Percentiles rank a stretch among this genome's conserved stretches.
These are phyloP conservation scores for Ceratocystis huliohia DNA, from an alignment of 2,329 filamentous ascomycete species.

Conservation along the genomic window DNA sequence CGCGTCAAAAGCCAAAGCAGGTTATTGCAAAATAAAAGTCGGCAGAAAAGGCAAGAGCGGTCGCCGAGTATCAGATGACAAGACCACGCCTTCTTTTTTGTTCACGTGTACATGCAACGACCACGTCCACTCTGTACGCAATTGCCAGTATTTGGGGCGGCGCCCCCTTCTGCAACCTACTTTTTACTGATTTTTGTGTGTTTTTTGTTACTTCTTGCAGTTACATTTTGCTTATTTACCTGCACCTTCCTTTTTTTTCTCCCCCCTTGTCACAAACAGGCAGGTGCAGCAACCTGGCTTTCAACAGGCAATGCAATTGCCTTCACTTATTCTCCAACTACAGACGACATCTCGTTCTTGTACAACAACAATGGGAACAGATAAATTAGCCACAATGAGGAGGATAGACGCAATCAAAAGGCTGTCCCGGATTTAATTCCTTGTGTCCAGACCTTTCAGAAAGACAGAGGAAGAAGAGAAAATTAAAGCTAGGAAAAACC, in stretches of 20 bases:
- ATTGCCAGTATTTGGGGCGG: not conserved
- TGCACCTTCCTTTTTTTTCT: not conserved
- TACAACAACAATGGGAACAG: not conserved
- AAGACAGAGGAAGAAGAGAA: not conserved
- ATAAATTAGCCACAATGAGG: not conserved
- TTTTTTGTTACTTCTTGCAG: not conserved
- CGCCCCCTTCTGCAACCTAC: not conserved
- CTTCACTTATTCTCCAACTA: not conserved
- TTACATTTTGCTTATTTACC: not conserved
- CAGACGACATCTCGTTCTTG: not conserved
- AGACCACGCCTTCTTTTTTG: slow-evolving; percentile 1
- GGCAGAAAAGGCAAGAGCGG: not conserved
- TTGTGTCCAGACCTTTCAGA: not conserved
- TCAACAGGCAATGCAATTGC: not conserved
- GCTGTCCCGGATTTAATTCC: not conserved
- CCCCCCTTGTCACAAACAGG: not conserved
- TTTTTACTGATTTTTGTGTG: not conserved
- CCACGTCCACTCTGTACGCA: not conserved
- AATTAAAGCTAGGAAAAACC: not conserved
- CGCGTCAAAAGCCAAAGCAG: not conserved
- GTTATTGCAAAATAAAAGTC: not conserved
- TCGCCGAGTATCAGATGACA: slow-evolving; percentile 2
- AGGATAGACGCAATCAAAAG: not conserved
- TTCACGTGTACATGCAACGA: not conserved
- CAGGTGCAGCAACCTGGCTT: not conserved